phyloP scores from a whole-genome alignment of 345 rosid genomes.

The Viola odorata region DNA sequence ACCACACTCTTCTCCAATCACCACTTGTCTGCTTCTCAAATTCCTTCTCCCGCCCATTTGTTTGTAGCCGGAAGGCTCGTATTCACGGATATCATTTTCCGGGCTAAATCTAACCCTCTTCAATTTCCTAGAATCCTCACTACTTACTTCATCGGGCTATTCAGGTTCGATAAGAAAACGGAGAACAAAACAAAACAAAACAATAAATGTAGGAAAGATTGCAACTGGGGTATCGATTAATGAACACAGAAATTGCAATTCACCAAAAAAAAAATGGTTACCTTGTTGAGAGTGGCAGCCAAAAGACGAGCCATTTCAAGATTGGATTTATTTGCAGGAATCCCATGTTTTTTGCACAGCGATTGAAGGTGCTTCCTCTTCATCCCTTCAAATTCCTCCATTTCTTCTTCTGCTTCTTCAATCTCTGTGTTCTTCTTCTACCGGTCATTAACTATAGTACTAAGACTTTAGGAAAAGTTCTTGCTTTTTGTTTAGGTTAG shows the following conservation, averaged over 20 bases:
- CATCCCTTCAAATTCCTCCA: slow-evolving; percentile 42
- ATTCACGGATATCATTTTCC: slow-evolving; percentile 38
- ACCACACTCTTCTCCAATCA: slow-evolving; percentile 1
- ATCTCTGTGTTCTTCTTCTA: neutral
- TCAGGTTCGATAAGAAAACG: neutral
- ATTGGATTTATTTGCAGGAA: slow-evolving; percentile 53
- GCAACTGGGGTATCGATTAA: too few relatives aligned
- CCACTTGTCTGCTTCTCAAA: slow-evolving; percentile 20
- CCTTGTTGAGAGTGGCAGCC: slow-evolving; percentile 16
- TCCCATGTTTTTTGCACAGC: slow-evolving; percentile 53
- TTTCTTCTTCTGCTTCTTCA: neutral
- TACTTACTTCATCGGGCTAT: slow-evolving; percentile 5
- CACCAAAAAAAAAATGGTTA: too few relatives aligned
- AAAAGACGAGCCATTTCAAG: slow-evolving; percentile 47
- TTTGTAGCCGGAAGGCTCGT: slow-evolving; percentile 32
- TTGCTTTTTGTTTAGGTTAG: too few relatives aligned
- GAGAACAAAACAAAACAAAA: neutral
- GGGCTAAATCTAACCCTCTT: slow-evolving; percentile 66
- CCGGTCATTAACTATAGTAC: too few relatives aligned
- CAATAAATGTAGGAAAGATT: neutral
- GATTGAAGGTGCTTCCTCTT: slow-evolving; percentile 52
- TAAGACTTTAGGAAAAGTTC: too few relatives aligned
- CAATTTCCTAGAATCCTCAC: slow-evolving; percentile 4
- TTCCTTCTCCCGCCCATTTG: slow-evolving; percentile 15
- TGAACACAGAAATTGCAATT: too few relatives aligned